Base-by-base conservation (phyloP, 2,329 filamentous ascomycete genomes). In the Thielaviopsis ethacetica region DNA sequence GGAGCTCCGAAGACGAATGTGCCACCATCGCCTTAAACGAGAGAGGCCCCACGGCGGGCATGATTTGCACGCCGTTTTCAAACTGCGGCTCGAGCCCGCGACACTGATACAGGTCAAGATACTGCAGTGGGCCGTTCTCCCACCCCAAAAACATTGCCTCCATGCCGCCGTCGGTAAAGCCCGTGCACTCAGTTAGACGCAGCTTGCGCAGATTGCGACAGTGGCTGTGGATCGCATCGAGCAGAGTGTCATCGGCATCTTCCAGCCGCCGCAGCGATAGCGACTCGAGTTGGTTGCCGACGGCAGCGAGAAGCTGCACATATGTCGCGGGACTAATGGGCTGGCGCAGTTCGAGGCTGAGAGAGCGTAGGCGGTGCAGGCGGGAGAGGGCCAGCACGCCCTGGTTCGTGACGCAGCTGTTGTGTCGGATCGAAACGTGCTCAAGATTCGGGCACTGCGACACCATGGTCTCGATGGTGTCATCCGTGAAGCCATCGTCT, bases 1-100 rank as follows among this genome's bases (percentile, higher is more conserved):
- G 76, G 1, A 97, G 71, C 12, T 71, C 75, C 1, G 71, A 67
- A 3, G 88, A 87, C 0, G 90, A 95, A 67, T 96, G 91, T 0
- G 74, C 72, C 88, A 96, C 95, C 51, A 96, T 71, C 0, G 88
- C 87, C 63, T 78, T 74, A 72, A 97, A 91, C 0, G 86, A 90
- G 5, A 78, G 71, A 0, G 83, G 85, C 57, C 85, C 88, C 34
- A 96, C 76, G 1, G 91, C 91, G 52, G 91, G 72, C 24, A 78
- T 76, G 59, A 82, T 72, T 0, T 80, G 77, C 53, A 84, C 83
- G 4, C 83, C 80, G 22, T 83, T 78, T 0, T 88, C 85, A 26
- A 80, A 79, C 54, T 75, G 72, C 61, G 88, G 81, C 67, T 95
- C 87, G 38, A 94, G 68, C 65, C 89, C 81, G 19, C 91, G 86